Percentiles rank a stretch among this genome's conserved stretches.
Conservation (phyloP, 352 stramenopile species). For the Thraustochytrium striatum region DNA sequence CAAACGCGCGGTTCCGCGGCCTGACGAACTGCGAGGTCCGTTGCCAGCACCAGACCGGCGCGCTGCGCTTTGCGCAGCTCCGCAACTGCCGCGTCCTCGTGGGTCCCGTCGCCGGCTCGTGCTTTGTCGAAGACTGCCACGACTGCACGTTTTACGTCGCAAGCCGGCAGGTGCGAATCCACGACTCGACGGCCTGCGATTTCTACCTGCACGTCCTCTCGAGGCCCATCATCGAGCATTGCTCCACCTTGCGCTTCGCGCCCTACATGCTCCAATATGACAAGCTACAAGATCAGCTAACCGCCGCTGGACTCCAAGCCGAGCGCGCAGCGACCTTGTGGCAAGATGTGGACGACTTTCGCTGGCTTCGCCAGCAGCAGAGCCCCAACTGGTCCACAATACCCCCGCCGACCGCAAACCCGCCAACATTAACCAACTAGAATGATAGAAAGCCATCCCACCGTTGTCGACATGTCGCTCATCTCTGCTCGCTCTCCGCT, state of each 20-base stretch:
- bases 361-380: conserved; percentile 76
- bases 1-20: conserved; percentile 67
- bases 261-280: conserved; percentile 68
- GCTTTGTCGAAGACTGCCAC: conserved; percentile 74
- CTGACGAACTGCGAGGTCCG: conserved; percentile 68
- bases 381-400: conserved; percentile 83
- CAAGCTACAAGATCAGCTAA: conserved; percentile 63
- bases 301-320: conserved; percentile 60
- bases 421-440: conserved; percentile 62
- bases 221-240: conserved; percentile 84
- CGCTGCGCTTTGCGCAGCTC: conserved; percentile 66
- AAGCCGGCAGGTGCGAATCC: conserved; percentile 75
- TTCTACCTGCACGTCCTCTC: conserved; percentile 75
- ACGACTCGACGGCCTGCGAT: conserved; percentile 63
- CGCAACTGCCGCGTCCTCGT: conserved; percentile 69
- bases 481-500: too few relatives aligned
- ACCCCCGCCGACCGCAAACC: too few relatives aligned
- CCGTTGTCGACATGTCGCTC: background rate
- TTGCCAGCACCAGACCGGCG: conserved; percentile 66
- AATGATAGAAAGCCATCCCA: conserved; percentile 11
- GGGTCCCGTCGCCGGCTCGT: conserved; percentile 69
- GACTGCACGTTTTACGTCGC: conserved; percentile 72
- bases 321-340: conserved; percentile 64
- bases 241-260: conserved; percentile 70
- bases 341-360: conserved; percentile 83